Conservation (phyloP, 345 rosid genomes). For the Boechera stricta region DNA sequence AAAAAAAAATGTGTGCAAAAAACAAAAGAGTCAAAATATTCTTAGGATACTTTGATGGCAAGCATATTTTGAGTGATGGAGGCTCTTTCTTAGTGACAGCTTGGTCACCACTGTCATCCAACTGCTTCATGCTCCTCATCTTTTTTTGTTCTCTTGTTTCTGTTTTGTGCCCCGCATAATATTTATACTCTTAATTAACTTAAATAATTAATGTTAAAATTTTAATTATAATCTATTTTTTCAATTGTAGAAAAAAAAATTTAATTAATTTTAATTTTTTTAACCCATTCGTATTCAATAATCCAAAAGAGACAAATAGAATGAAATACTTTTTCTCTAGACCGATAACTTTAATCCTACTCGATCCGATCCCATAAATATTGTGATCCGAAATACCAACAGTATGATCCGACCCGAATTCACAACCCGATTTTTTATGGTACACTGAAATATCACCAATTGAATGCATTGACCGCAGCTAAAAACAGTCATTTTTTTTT, state of each 20-base stretch:
- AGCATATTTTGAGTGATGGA: conserved; percentile 25
- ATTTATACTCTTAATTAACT: neutral
- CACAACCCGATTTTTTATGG: neutral
- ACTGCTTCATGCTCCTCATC: conserved; percentile 29
- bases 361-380: conserved; percentile 5
- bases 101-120: conserved; percentile 39
- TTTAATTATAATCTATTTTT: too few species aligned
- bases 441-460: neutral
- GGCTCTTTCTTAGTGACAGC: conserved; percentile 35
- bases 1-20: neutral
- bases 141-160: conserved; percentile 34
- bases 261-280: too few species aligned
- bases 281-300: too few species aligned
- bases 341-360: conserved; percentile 24
- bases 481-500: neutral
- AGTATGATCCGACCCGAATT: neutral
- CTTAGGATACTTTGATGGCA: conserved; percentile 16
- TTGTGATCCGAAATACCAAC: too few species aligned
- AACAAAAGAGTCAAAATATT: conserved; percentile 4
- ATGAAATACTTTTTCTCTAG: neutral
- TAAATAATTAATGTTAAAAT: neutral
- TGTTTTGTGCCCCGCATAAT: conserved; percentile 17
- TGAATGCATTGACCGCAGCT: conserved; percentile 23
- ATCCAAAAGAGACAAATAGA: neutral
- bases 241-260: too few species aligned